Base-by-base conservation (phyloP, 2,329 filamentous ascomycete species). In the Trichoderma sp. region DNA sequence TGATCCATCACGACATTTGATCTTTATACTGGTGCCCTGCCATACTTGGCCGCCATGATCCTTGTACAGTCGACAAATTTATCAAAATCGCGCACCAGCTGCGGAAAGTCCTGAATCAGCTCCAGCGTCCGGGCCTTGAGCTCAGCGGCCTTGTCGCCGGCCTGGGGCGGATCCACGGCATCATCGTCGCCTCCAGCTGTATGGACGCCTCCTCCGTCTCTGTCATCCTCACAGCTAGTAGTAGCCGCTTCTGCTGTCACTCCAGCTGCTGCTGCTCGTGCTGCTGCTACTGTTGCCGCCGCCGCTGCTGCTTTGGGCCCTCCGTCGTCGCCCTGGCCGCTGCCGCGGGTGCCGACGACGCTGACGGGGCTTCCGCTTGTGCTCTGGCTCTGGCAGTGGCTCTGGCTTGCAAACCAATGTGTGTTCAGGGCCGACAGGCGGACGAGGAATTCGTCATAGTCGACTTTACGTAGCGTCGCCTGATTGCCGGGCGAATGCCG, bases 51-150 rank as follows among this genome's bases (percentile, higher is more conserved):
- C 62, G 31, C 63, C 29, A 75, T 72, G 12, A 78, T 71, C 64
- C 77, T 74, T 11, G 78, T 77, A 62, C 75, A 76, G 27, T 76
- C 75, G 33, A 75, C 63, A 33, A 82, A 80, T 18, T 75, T 77
- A 35, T 82, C 81, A 75, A 82, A 82, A 65, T 82, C 81, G 18
- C 77, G 77, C 21, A 75, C 77, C 68, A 83, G 77, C 7, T 79
- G 78, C 6, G 81, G 81, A 62, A 80, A 82, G 6, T 80, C 80
- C 21, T 79, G 76, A 16, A 83, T 64, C 64, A 77, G 77, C 27
- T 79, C 78, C 31, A 81, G 66, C 5, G 79, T 78, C 45, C 77
- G 68, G 45, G 75, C 67, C 41, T 78, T 78, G 50, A 81, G 75
- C 65, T 80, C 81, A 21, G 78, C 66, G 11, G 76, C 73, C 14